Evolutionary conservation across 2,329 filamentous ascomycete species (phyloP), one percentile per base, ranked within the genome.

Genomic region (Pyricularia sp.): DNA sequence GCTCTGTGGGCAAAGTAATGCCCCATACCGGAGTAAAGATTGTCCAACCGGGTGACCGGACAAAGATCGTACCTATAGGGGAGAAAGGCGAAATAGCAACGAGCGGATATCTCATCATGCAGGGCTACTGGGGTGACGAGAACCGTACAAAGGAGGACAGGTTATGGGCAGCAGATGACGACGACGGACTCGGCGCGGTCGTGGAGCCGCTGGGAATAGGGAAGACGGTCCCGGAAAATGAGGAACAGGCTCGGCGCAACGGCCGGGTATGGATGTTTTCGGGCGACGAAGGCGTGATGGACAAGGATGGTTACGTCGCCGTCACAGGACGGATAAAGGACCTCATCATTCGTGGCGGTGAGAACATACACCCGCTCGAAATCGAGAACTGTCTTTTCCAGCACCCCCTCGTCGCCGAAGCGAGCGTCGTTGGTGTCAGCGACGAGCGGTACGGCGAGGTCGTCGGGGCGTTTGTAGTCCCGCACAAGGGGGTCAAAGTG

Each of bases 271-370:
- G 93, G 93, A 94, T 97, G 89, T 81, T 89, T 75, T 96, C 89
- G 0, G 94, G 94, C 24, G 94, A 99, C 72, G 93, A 97, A 78
- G 94, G 92, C 1, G 78, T 80, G 64, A 96, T 97, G 84, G 91
- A 96, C 67, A 80, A 76, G 4, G 82, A 92, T 31, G 94, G 93
- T 2, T 97, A 92, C 73, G 84, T 97, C 2, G 84, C 84, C 69
- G 96, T 97, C 72, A 97, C 92, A 0, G 91, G 93, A 3, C 82
- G 93, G 19, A 93, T 96, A 72, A 97, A 97, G 76, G 94, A 99
- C 73, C 77, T 97, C 65, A 97, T 99, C 70, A 97, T 97, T 73
- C 85, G 91, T 30, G 93, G 90, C 31, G 94, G 94, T 28, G 94
- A 97, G 74, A 99, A 99, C 73, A 96, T 97, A 65, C 91, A 96